Percentiles rank a stretch among this genome's conserved stretches.
Evolutionary conservation across 2,329 filamentous ascomycete species (phyloP).

Genomic region (Exophiala lecanii-corni): DNA sequence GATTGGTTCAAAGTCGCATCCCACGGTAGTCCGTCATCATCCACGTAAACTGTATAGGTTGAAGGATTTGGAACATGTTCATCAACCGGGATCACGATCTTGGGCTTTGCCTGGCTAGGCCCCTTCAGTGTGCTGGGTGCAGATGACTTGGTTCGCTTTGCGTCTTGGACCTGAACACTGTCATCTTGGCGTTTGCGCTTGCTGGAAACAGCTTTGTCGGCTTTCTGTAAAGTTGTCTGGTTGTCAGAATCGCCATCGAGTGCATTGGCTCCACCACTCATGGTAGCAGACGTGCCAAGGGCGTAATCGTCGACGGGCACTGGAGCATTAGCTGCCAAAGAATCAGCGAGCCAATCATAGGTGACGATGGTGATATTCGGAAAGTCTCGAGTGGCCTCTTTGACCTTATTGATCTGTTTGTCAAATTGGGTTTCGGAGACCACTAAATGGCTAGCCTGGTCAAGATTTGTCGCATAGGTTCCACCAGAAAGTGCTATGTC

Average conservation of each 20-base stretch:
- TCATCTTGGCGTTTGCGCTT: slow-evolving; percentile 17
- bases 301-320: slow-evolving; percentile 8
- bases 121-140: slow-evolving; percentile 24
- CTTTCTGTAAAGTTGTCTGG: slow-evolving; percentile 1
- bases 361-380: slow-evolving; percentile 4
- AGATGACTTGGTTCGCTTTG: slow-evolving; percentile 10
- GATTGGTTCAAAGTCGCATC: slow-evolving; percentile 78
- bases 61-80: slow-evolving; percentile 36
- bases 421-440: slow-evolving; percentile 35
- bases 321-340: slow-evolving; percentile 8
- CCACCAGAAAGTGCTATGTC: slow-evolving; percentile 35
- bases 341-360: slow-evolving; percentile 18
- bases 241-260: background rate
- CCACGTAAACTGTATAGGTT: slow-evolving; percentile 59
- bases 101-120: slow-evolving; percentile 38
- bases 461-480: slow-evolving; percentile 30
- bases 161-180: slow-evolving; percentile 9
- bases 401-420: slow-evolving; percentile 24
- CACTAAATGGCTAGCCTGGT: slow-evolving; percentile 37
- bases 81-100: slow-evolving; percentile 50
- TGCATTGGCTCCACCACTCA: background rate
- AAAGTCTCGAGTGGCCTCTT: slow-evolving; percentile 3
- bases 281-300: slow-evolving; percentile 1
- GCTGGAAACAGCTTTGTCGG: slow-evolving; percentile 3
- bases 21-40: slow-evolving; percentile 62